Evolutionary conservation across 768 basidiomycete species (phyloP), one percentile per base, ranked within the genome.

Genomic region (Agaricus blazei): DNA sequence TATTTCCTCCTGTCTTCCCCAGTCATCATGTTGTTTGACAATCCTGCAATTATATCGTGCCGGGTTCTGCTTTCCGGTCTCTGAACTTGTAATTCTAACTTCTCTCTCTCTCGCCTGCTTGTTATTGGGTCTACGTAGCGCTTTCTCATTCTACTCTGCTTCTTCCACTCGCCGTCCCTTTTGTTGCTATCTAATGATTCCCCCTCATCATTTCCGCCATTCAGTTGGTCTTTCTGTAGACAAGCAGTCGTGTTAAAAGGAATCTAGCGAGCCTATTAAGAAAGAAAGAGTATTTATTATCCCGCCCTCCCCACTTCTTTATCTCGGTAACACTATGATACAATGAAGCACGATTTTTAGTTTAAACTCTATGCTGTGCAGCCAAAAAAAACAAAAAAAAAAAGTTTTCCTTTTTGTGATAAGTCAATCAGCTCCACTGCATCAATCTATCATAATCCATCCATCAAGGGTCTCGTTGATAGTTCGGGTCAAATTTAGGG

Each of bases 41-140:
- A 60, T 53, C 50, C 53, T 59, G 58, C 57, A 57, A 56, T 51
- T 52, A 58, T 52, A 44, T 60, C 54, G 51, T 38, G 56, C 56
- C 60, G 63, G 61, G 52, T 61, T 53, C 31, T 45, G 50, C 59
- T 58, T 49, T 57, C 56, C 58, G 51, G 50, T 58, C 53, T 38
- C 59, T 48, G 73, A 67, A 70, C 69, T 69, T 77, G 74, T 77
- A 75, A 70, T 68, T 68, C 61, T 73, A 73, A 67, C 62, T 61
- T 60, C 65, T 62, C 62, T 56, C 62, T 62, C 58, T 60, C 47
- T 59, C 53, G 53, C 58, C 52, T 65, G 58, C 59, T 64, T 59
- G 60, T 64, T 63, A 67, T 67, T 64, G 65, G 65, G 67, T 68
- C 64, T 67, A 58, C 65, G 64, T 65, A 64, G 62, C 68, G 61